Evolutionary conservation across 2,329 filamentous ascomycete species (phyloP), one percentile per base, ranked within the genome.

Genomic region (Botrytis squamosa): DNA sequence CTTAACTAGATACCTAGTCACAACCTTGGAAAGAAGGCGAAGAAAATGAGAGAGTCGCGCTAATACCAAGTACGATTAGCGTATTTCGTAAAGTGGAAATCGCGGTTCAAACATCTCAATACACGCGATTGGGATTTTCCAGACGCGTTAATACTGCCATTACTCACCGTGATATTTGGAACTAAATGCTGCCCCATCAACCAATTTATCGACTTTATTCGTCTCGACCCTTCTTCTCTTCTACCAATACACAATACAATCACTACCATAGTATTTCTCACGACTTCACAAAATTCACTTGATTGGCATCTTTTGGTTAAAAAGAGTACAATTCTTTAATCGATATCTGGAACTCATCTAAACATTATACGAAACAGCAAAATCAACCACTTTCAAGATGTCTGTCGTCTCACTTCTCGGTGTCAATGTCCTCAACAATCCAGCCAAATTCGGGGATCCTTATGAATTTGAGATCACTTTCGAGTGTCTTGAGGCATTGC

Each of bases 401-500:
- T 98, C 96, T 82, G 93, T 98, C 82, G 95, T 99, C 77, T 97
- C 95, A 79, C 91, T 99, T 75, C 90, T 99, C 78, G 95, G 95
- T 81, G 96, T 99, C 81, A 93, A 96, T 84, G 93, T 99, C 79
- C 88, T 94, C 83, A 98, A 99, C 89, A 99, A 99, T 86, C 96
- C 96, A 81, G 95, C 96, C 81, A 90, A 92, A 79, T 98, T 99
- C 85, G 92, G 90, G 80, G 93, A 95, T 82, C 91, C 94, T 72
- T 99, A 99, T 83, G 91, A 96, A 83, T 97, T 99, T 79, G 95
- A 99, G 85, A 98, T 99, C 83, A 99, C 96, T 29, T 99, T 99
- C 77, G 96, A 99, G 84, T 98, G 96, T 81, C 90, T 98, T 38
- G 96, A 99, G 86, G 90, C 92, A 78, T 89, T 99, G 57, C 93